Conservation (phyloP, 2,329 filamentous ascomycete genomes). For the Mariannaea sp. region DNA sequence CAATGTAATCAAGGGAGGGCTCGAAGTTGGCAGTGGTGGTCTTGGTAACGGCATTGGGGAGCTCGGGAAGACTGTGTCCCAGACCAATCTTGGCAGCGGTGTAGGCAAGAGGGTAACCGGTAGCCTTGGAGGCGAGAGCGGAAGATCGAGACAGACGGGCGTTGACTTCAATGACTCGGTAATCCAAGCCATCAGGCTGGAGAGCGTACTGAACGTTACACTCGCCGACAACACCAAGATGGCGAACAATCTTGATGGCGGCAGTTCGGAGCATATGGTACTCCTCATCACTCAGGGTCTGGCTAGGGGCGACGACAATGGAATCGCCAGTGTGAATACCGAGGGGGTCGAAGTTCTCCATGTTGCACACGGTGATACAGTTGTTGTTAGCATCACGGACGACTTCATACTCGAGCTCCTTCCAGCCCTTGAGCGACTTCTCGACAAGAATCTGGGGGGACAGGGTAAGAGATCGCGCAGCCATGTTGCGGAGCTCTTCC, state of each 20-base stretch:
- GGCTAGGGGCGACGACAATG: constrained; percentile 95
- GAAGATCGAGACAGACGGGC: constrained; percentile 97
- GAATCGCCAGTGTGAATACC: constrained; percentile 98
- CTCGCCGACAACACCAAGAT: constrained; percentile 95
- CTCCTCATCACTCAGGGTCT: constrained; percentile 97
- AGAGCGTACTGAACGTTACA: constrained; percentile 99
- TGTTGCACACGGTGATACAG: constrained; percentile 95
- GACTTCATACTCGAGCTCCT: constrained; percentile 98
- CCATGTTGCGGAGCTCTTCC: constrained; percentile 92
- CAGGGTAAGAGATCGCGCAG: constrained; percentile 87
- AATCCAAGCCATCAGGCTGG: constrained; percentile 95
- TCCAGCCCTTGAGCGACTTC: constrained; percentile 99
- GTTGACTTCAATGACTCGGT: constrained; percentile 98
- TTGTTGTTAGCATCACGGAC: constrained; percentile 97
- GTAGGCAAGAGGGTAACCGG: constrained; percentile 95
- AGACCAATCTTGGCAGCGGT: constrained; percentile 98
- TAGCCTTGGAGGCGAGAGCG: constrained; percentile 95
- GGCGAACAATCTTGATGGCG: constrained; percentile 97
- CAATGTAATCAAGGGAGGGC: constrained; percentile 94
- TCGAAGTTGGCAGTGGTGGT: constrained; percentile 99
- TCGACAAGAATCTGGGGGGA: constrained; percentile 97
- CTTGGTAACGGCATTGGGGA: constrained; percentile 97
- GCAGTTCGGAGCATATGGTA: constrained; percentile 99
- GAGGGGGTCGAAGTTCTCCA: constrained; percentile 89
- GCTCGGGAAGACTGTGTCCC: constrained; percentile 90